Percentiles rank a stretch among this genome's conserved stretches.
Evolutionary conservation across 768 basidiomycete species (phyloP).

Genomic region (Pleurotus citrinopileatus): DNA sequence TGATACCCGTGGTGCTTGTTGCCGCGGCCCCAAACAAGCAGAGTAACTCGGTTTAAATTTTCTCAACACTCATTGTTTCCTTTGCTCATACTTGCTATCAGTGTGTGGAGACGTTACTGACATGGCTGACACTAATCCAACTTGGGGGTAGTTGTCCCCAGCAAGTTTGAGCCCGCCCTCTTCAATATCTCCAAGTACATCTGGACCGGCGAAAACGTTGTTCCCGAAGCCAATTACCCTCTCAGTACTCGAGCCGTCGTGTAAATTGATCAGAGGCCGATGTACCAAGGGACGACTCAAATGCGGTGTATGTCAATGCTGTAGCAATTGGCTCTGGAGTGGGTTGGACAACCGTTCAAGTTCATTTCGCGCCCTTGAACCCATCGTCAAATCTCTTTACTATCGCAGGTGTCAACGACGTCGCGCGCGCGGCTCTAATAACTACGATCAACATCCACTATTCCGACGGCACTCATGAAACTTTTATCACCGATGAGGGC

Average conservation of each 20-base stretch:
- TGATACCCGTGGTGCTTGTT: background rate
- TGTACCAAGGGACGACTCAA: background rate
- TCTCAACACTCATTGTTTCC: background rate
- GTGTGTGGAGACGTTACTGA: background rate
- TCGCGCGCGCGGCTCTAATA: background rate
- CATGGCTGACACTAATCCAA: background rate
- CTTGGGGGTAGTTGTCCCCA: background rate
- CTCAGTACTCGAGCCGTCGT: no score
- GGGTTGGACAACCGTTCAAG: no score
- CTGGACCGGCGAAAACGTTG: background rate
- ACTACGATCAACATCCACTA: background rate
- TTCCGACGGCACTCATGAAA: background rate
- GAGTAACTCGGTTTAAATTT: background rate
- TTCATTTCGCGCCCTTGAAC: background rate
- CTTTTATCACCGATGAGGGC: background rate
- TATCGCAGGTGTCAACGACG: background rate
- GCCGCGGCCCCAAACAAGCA: background rate
- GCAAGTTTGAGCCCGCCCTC: background rate
- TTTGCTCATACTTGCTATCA: background rate
- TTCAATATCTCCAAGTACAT: background rate
- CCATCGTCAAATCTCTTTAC: constrained; percentile 2
- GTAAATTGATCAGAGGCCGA: no score
- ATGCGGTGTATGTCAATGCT: background rate
- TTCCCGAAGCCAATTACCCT: no score
- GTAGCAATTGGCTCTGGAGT: background rate